Evolutionary conservation across 2,329 filamentous ascomycete species (phyloP), one percentile per base, ranked within the genome.

Genomic region (Botryotinia globosa): DNA sequence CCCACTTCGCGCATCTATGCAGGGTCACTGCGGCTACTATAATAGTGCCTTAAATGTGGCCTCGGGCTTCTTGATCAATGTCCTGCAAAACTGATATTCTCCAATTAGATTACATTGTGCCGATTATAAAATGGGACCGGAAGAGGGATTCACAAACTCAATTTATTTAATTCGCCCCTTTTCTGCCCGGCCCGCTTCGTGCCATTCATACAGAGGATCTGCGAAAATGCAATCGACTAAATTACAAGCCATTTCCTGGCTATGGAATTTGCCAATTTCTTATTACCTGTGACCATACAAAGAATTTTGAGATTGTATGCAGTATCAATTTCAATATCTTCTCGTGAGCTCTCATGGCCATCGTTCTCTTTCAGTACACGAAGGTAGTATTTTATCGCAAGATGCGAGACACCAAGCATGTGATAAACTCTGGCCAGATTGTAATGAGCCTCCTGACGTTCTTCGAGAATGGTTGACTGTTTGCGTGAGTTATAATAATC

Each of bases 351-450:
- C 51, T 70, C 76, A 72, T 66, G 69, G 29, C 45, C 63, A 32
- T 77, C 75, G 34, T 76, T 80, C 73, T 85, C 84, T n/a, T 81
- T 79, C 42, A 86, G 78, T 12, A 84, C 85, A 72, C 83, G 81
- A 12, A 79, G 84, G 80, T 98, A 98, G 71, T 89, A 91, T 34
- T 89, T 86, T 7, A 92, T 83, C 0, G 94, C 94, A 42, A 97
- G 83, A 79, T 93, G 89, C 32, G 87, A 85, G 73, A 97, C 83
- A 0, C 93, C 92, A 18, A 97, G 84, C 73, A 91, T 85, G 80
- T 96, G 92, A 84, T 92, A 96, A 39, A 90, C 88, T 34, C 93
- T 85, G 2, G 87, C 94, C 65, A 94, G 85, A 78, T 97, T 97
- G 83, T 91, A 97, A 79, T 93, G 91, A 12, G 92, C 92, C 82